Percentiles rank a stretch among this genome's conserved stretches.
Conservation (phyloP, 208 protist species). For the Trypanosomatidae sp. region DNA sequence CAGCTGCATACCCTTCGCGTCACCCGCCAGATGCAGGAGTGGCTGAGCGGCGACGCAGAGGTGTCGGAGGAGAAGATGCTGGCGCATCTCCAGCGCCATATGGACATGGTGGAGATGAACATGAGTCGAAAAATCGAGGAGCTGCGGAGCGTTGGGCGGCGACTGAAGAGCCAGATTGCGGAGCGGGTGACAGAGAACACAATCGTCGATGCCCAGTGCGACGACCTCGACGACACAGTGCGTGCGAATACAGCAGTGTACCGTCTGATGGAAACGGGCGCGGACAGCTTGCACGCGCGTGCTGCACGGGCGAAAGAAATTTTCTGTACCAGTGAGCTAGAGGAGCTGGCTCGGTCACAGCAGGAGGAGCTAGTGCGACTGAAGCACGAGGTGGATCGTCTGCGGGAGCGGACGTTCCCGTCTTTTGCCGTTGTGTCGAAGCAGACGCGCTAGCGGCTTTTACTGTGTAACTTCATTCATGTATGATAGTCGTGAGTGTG, state of each 20-base stretch:
- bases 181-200: constrained; percentile 81
- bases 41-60: constrained; percentile 79
- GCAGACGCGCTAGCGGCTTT: constrained; percentile 29
- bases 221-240: constrained; percentile 45
- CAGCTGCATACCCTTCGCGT: constrained; percentile 94
- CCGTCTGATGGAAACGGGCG: constrained; percentile 60
- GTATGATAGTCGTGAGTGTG: background rate
- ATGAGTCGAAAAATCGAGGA: constrained; percentile 85
- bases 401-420: constrained; percentile 88
- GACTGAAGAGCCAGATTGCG: constrained; percentile 64
- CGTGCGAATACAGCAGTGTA: constrained; percentile 61
- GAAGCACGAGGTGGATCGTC: constrained; percentile 83
- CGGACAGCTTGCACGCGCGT: constrained; percentile 36
- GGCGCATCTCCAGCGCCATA: constrained; percentile 68
- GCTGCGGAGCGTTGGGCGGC: constrained; percentile 43
- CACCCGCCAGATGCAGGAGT: constrained; percentile 94
- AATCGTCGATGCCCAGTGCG: constrained; percentile 42
- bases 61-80: constrained; percentile 67
- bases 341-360: constrained; percentile 82
- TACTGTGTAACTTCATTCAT: background rate
- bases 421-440: constrained; percentile 92
- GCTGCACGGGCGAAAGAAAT: constrained; percentile 66
- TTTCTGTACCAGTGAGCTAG: constrained; percentile 75
- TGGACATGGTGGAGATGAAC: constrained; percentile 60
- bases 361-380: constrained; percentile 85